Evolutionary conservation across 345 rosid genomes (phyloP), one percentile per base, ranked within the genome.

Genomic region (Arabidopsis thaliana): DNA sequence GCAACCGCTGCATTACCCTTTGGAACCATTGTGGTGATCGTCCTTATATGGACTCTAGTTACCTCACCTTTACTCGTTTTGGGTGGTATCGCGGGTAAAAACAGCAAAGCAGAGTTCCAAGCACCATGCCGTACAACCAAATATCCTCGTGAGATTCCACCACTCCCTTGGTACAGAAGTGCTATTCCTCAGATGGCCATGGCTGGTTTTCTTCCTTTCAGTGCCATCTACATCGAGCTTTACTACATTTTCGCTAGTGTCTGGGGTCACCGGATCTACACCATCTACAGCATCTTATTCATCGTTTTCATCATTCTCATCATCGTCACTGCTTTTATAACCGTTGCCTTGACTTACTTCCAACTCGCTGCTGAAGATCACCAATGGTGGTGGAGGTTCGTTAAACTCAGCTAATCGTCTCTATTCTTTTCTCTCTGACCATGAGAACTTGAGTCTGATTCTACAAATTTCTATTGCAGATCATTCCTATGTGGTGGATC

Each of bases 321-420:
- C 69, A 92, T 90, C 28, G 97, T 92, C 76, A 92, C 97, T 30
- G 97, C 97, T 45, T 92, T 90, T 70, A 88, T 92, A 41, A 92
- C 97, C 3, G 94, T 92, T 40, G 97, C 97, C 6, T 81, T 92
- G 84, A 90, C 97, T 2, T 92, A 92, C 81, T 92, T 92, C 84
- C 97, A 92, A 77, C 96, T 92, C 32, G 97, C 97, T 34, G 96
- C 97, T 44, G 97, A 92, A 83, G 96, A 88, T 73, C 93, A 88
- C 78, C 89, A 84, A 66, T 90, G 96, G 93, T 90, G 96, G 96
- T 88, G 96, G 96, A 90, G 96, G 96, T 90, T 81, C 7, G 72
- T 61, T 60, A 66, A 37, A 50, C 69, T 40, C 41, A 1, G 10
- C 14, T 42, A n/a, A 40, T 30, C 4, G 7, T 9, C 25, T 67